Conservation (phyloP, 2,329 filamentous ascomycete genomes). For the Bimuria novae-zelandiae region DNA sequence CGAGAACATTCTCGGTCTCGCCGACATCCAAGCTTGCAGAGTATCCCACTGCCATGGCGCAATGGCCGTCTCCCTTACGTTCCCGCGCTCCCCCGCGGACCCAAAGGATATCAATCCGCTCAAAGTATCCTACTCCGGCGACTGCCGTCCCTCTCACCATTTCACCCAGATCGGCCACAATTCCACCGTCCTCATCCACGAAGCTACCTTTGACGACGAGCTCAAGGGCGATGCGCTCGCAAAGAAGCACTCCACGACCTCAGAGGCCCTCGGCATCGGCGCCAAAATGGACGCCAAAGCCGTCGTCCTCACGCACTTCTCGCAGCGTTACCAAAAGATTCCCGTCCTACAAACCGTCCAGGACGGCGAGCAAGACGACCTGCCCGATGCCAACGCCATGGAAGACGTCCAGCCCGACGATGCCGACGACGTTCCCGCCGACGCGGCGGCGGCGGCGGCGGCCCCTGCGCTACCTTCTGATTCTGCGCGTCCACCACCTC, state of each 20-base stretch:
- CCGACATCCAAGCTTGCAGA: conserved; percentile 65
- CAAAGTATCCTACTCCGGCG: conserved; percentile 90
- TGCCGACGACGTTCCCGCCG: conserved; percentile 24
- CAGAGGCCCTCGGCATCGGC: conserved; percentile 81
- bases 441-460: conserved; percentile 23
- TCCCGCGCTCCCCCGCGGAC: conserved; percentile 57
- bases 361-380: conserved; percentile 34
- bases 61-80: conserved; percentile 76
- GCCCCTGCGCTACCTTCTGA: conserved; percentile 11
- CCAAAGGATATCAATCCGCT: conserved; percentile 58
- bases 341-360: conserved; percentile 55
- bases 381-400: conserved; percentile 17
- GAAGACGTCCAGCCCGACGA: conserved; percentile 32
- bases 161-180: conserved; percentile 75
- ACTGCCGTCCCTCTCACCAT: conserved; percentile 72
- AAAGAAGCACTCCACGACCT: conserved; percentile 90
- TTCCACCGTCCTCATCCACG: conserved; percentile 86
- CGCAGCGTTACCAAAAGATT: conserved; percentile 85
- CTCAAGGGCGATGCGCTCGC: conserved; percentile 75
- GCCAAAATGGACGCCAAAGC: conserved; percentile 77
- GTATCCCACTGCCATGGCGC: conserved; percentile 83
- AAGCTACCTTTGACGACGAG: conserved; percentile 94
- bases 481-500: conserved; percentile 10
- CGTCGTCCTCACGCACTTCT: conserved; percentile 91
- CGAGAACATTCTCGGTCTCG: conserved; percentile 63